A percentile compares a stretch with the other conserved stretches of the same genome.
These are phyloP conservation scores for Lizanozyma gosingica DNA, from an alignment of 1,139 yeast species.

Conservation along the genomic window DNA sequence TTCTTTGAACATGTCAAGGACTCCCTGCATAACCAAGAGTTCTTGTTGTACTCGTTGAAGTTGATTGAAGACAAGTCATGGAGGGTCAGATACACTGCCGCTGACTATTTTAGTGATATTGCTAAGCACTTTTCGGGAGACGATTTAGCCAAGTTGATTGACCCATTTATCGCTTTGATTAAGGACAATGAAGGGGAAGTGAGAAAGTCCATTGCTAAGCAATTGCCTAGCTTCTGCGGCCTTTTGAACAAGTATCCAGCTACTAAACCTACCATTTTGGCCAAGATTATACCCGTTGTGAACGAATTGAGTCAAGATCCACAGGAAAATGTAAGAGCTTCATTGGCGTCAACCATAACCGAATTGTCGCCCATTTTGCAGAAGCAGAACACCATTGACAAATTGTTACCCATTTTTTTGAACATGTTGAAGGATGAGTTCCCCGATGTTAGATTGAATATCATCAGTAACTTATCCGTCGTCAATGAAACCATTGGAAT, in stretches of 20 bases:
- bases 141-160: slow-evolving; percentile 49
- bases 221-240: slow-evolving; percentile 71
- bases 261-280: slow-evolving; percentile 47
- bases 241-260: slow-evolving; percentile 36
- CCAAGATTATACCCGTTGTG: slow-evolving; percentile 74
- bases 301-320: slow-evolving; percentile 82
- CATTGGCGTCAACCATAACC: slow-evolving; percentile 83
- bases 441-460: slow-evolving; percentile 92
- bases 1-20: slow-evolving; percentile 54
- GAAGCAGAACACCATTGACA: slow-evolving; percentile 74
- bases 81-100: slow-evolving; percentile 98
- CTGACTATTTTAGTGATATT: slow-evolving; percentile 76
- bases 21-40: slow-evolving; percentile 48
- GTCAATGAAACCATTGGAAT: slow-evolving; percentile 95
- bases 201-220: slow-evolving; percentile 88
- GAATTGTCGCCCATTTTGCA: slow-evolving; percentile 82
- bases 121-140: slow-evolving; percentile 55
- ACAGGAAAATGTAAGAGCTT: slow-evolving; percentile 87
- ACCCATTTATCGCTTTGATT: slow-evolving; percentile 67
- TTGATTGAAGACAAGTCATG: slow-evolving; percentile 87
- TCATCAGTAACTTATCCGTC: slow-evolving; percentile 82
- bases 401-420: slow-evolving; percentile 78
- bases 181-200: slow-evolving; percentile 96
- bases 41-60: slow-evolving; percentile 46
- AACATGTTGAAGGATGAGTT: slow-evolving; percentile 94